Percentiles rank a stretch among this genome's conserved stretches.
phyloP scores from a whole-genome alignment of 2,329 filamentous ascomycete species.

The Fusarium torulosum region DNA sequence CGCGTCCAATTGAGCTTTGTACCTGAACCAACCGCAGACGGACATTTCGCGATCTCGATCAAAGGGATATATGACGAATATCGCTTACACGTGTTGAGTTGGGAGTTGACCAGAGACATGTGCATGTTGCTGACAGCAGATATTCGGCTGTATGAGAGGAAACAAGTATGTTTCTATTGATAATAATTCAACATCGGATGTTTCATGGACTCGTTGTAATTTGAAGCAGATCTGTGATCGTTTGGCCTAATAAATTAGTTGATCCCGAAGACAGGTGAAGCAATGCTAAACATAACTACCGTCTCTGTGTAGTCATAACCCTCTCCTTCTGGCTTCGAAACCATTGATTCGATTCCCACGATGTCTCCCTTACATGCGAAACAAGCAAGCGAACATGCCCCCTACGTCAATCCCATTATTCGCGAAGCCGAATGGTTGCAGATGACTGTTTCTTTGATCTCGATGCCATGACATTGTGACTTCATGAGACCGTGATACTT shows the following conservation, averaged over 20 bases:
- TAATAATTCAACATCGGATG: not conserved
- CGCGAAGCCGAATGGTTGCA: not conserved
- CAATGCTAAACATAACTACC: too few species aligned
- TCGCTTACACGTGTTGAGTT: constrained; percentile 1
- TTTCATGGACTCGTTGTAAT: too few species aligned
- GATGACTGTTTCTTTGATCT: too few species aligned
- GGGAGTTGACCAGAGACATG: not conserved
- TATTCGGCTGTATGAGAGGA: not conserved
- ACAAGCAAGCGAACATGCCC: not conserved
- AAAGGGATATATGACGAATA: constrained; percentile 11
- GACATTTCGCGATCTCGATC: constrained; percentile 19
- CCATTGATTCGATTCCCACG: too few species aligned
- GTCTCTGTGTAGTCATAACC: too few species aligned
- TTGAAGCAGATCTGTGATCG: too few species aligned
- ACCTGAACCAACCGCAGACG: not conserved
- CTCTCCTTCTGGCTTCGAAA: not conserved
- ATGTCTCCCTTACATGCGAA: too few species aligned
- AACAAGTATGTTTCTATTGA: not conserved
- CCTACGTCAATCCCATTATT: constrained; percentile 16
- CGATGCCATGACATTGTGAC: not conserved
- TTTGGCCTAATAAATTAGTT: too few species aligned
- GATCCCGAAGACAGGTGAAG: too few species aligned
- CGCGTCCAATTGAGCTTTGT: constrained; percentile 4
- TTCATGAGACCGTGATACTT: not conserved
- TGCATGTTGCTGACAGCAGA: constrained; percentile 1